A percentile compares a stretch with the other conserved stretches of the same genome.
Conservation (phyloP, 1,139 yeast species). For the Geotrichum australiense region DNA sequence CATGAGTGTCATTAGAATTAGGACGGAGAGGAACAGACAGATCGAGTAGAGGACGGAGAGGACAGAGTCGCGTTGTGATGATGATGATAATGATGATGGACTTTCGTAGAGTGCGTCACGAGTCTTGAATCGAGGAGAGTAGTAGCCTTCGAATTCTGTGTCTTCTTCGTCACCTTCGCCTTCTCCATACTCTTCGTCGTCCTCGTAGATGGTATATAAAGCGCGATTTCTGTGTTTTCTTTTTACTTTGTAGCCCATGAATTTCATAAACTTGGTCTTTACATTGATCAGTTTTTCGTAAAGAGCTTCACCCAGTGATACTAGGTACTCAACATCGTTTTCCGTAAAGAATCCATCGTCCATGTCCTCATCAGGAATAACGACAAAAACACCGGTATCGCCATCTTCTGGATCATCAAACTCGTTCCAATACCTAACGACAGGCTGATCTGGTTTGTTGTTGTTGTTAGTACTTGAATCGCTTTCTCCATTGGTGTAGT, state of each 20-base stretch:
- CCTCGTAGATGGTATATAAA: slow-evolving; percentile 16
- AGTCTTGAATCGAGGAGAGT: slow-evolving; percentile 25
- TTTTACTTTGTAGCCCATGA: slow-evolving; percentile 21
- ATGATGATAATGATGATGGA: slow-evolving; percentile 7
- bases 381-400: slow-evolving; percentile 32
- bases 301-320: slow-evolving; percentile 29
- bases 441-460: slow-evolving; percentile 29
- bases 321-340: slow-evolving; percentile 31
- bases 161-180: slow-evolving; percentile 18
- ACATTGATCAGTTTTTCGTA: slow-evolving; percentile 5
- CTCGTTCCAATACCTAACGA: slow-evolving; percentile 61
- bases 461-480: slow-evolving; percentile 1
- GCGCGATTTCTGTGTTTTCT: slow-evolving; percentile 16
- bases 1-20: slow-evolving; percentile 43
- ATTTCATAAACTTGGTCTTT: slow-evolving; percentile 25
- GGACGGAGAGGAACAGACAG: slow-evolving; percentile 38
- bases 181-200: slow-evolving; percentile 19
- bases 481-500: slow-evolving; percentile 3
- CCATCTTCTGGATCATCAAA: slow-evolving; percentile 59
- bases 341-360: slow-evolving; percentile 31
- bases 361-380: slow-evolving; percentile 31
- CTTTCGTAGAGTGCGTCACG: slow-evolving; percentile 8
- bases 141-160: slow-evolving; percentile 18
- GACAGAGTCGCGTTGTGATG: slow-evolving; percentile 40
- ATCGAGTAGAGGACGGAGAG: slow-evolving; percentile 42